Base-by-base conservation (phyloP, 2,329 filamentous ascomycete species). In the Aureobasidium sp. region DNA sequence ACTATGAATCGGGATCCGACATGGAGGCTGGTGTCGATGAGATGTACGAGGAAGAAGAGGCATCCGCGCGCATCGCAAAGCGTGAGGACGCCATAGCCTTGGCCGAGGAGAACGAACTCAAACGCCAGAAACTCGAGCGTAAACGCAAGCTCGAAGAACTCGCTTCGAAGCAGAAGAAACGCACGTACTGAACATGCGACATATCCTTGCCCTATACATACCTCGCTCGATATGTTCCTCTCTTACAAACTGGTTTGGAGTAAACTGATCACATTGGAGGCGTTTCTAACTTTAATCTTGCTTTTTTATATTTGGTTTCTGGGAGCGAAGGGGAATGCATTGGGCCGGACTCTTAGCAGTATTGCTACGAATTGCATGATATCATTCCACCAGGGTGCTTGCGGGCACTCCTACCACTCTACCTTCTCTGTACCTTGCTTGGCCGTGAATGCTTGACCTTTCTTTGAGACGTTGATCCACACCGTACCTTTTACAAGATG, bases 11-110 rank as follows among this genome's bases (percentile, higher is more conserved):
- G 61, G 84, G 72, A 6, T 90, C 87, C 6, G 89, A 90, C 68
- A 91, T 91, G 87, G 88, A 91, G 72, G 89, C 87, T 2, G 88
- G 87, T 37, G 72, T 87, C 41, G 87, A 86, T 64, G 88, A 91
- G 67, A 83, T 92, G 58, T 87, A 91, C 64, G 77, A 81, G 39
- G 89, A 93, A 72, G 89, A 93, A 71, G 77, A 79, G 51, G 71
- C 77, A 55, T 87, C 88, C 2, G 82, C 87, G 64, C 74, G 77
- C 34, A 78, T 81, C 61, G 89, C 88, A 27, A 83, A 82, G 48
- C 80, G 81, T 51, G 89, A 92, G 70, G 89, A 92, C 68, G 78
- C 82, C 20, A 78, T 84, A 67, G 85, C 88, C 63, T 76, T 88
- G 67, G 79, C 78, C 2, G 80, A 88, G 45, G 87, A 88, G 72